These are phyloP conservation scores for Daldinia decipiens DNA, from an alignment of 495 filamentous ascomycete species.

Conservation along the genomic window DNA sequence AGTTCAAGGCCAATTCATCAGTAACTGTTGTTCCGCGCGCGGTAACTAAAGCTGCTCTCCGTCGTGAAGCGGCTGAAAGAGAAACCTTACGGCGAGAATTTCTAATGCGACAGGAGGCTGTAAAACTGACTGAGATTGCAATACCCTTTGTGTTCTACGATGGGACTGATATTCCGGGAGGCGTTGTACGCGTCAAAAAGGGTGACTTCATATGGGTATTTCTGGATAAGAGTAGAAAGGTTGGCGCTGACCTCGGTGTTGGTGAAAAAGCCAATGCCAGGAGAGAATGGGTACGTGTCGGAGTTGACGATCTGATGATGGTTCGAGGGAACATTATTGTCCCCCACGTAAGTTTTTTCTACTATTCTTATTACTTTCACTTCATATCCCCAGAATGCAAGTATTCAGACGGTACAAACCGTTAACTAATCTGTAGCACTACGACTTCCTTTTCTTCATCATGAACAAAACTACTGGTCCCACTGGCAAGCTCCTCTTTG, in stretches of 20 bases:
- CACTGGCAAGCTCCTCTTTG: slow-evolving; percentile 76
- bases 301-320: slow-evolving; percentile 96
- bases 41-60: slow-evolving; percentile 84
- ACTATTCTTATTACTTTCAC: not conserved
- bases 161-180: slow-evolving; percentile 91
- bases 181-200: slow-evolving; percentile 86
- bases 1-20: slow-evolving; percentile 69
- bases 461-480: slow-evolving; percentile 84
- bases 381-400: not conserved
- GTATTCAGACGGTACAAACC: not conserved
- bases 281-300: slow-evolving; percentile 90
- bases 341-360: slow-evolving; percentile 77
- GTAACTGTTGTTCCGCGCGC: slow-evolving; percentile 77
- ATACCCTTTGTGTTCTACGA: slow-evolving; percentile 99
- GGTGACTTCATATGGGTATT: slow-evolving; percentile 92
- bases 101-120: slow-evolving; percentile 79
- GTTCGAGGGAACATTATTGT: slow-evolving; percentile 93
- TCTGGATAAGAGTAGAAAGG: slow-evolving; percentile 87
- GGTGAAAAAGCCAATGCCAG: slow-evolving; percentile 71
- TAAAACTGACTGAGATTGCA: slow-evolving; percentile 88
- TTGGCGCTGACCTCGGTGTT: slow-evolving; percentile 83
- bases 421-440: slow-evolving; percentile 74
- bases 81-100: slow-evolving; percentile 90
- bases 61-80: slow-evolving; percentile 81
- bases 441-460: slow-evolving; percentile 96